Evolutionary conservation across 2,329 filamentous ascomycete genomes (phyloP), one percentile per base, ranked within the genome.

Genomic region (Penicillium nordicum): DNA sequence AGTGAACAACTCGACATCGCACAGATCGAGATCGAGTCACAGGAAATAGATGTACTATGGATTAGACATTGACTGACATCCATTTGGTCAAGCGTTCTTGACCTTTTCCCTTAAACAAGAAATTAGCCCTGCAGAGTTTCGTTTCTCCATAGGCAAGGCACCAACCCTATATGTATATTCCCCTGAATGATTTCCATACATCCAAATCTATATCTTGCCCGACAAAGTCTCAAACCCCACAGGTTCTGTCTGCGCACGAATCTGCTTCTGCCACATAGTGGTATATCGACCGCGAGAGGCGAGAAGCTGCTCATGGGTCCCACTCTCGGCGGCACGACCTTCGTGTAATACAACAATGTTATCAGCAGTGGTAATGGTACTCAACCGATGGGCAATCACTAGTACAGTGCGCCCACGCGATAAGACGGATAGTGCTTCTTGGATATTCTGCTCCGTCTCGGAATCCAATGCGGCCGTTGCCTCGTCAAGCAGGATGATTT

Each of bases 401-500:
- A 51, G 38, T 23, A 36, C 40, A 9, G 49, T 51, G 16, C 49
- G 49, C 5, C 49, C 49, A 18, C 37, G 38, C 14, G 49, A 51
- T 2, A 51, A 32, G 25, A 36, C 23, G 6, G 49, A 12, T 9
- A 45, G 40, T 36, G 49, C 38, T 29, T 51, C 37, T 32, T 96
- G 91, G 58, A 96, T 95, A 69, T 92, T 87, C 71, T 93, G 88
- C 73, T 96, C 91, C 0, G 91, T 96, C 62, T 92, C 89, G 0
- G 89, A 90, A 70, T 96, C 91, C 23, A 96, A 79, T 10, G 91
- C 90, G 29, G 91, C 92, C 1, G 90, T 96, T 10, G 91, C 91
- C 74, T 96, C 91, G 70, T 96, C 91, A 25, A 95, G 80, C 77
- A 96, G 87, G 68, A 95, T 93, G 68, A 96, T 92, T 52, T 86